Conservation (phyloP, 1,284 basidiomycete species). For the Pseudozyma pruni region DNA sequence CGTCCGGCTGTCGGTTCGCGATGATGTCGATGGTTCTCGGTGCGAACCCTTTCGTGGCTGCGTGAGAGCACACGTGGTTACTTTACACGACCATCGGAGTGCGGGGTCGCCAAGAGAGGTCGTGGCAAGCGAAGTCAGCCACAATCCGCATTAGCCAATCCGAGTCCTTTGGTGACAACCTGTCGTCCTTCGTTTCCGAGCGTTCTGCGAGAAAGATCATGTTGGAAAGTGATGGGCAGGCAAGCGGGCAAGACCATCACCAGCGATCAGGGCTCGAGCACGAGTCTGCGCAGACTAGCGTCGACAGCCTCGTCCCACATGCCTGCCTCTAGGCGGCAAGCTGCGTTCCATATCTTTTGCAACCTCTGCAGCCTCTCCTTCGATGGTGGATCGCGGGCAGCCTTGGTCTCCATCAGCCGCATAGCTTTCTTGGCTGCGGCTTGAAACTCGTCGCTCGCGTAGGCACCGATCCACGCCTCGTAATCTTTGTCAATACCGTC, state of each 20-base stretch:
- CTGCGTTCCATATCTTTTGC: slow-evolving; percentile 79
- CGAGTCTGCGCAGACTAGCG: slow-evolving; percentile 11
- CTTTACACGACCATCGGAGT: slow-evolving; percentile 4
- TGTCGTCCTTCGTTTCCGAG: too few relatives aligned
- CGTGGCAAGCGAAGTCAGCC: neutral
- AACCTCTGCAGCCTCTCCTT: slow-evolving; percentile 75
- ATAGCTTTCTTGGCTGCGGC: slow-evolving; percentile 78
- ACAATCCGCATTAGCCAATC: slow-evolving; percentile 1
- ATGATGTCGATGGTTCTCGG: too few relatives aligned
- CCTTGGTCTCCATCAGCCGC: slow-evolving; percentile 70
- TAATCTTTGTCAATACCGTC: slow-evolving; percentile 24
- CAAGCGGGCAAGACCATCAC: too few relatives aligned
- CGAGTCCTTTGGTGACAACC: neutral
- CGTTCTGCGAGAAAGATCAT: too few relatives aligned
- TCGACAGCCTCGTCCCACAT: slow-evolving; percentile 88
- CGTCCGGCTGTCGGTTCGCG: too few relatives aligned
- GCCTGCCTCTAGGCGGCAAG: slow-evolving; percentile 79
- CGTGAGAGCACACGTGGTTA: slow-evolving; percentile 6
- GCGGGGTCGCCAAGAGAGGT: neutral
- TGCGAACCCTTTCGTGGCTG: too few relatives aligned
- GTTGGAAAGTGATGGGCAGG: too few relatives aligned
- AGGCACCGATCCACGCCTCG: slow-evolving; percentile 82
- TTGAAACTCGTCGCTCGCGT: slow-evolving; percentile 79
- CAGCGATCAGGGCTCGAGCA: slow-evolving; percentile 36
- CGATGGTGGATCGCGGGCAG: slow-evolving; percentile 76